Base-by-base conservation (phyloP, 2,329 filamentous ascomycete species). In the Samsoniella hepiali region DNA sequence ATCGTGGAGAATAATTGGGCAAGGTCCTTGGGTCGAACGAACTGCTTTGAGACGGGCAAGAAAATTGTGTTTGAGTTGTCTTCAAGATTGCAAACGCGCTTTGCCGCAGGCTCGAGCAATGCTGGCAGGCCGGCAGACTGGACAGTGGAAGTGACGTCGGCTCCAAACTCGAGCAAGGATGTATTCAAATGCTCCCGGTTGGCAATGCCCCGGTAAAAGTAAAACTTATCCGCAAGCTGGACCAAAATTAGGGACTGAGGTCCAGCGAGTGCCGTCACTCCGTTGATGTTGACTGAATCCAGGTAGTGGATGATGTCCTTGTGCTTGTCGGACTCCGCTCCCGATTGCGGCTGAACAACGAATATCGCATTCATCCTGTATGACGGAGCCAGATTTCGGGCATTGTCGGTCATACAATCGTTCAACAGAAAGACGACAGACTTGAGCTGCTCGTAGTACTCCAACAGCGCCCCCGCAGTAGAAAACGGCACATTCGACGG, bases 201-300 rank as follows among this genome's bases (percentile, higher is more conserved):
- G 13, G 62, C 64, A 29, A 67, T 57, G 29, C 65, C 65, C 36
- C 65, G 40, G 62, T 67, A 67, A 38, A 67, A 67, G 38, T 68
- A 68, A 57, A 51, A 65, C 2, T 58, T 65, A 13, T 64, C 54
- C 1, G 8, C 40, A 17, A 66, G 61, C 17, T 65, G 54, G 13
- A 63, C 63, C 38, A 68, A 29, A 56, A 68, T 62, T 32, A 68
- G 49, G 3, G 66, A 66, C 56, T 66, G 65, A 9, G 65, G 65
- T 27, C 66, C 66, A 32, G 66, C 65, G 27, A 66, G 62, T 22
- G 65, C 65, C 8, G 65, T 68, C n/a, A 68, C 65, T 29, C 55
- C 66, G 40, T 68, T 68, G 53, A 68, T 66, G 51, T 68, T 68
- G 29, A 65, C 63, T 10, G 63, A 63, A 51, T 66, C 64, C 17